These are phyloP conservation scores for Grosmannia clavigera DNA, from an alignment of 2,329 filamentous ascomycete genomes.

Conservation along the genomic window DNA sequence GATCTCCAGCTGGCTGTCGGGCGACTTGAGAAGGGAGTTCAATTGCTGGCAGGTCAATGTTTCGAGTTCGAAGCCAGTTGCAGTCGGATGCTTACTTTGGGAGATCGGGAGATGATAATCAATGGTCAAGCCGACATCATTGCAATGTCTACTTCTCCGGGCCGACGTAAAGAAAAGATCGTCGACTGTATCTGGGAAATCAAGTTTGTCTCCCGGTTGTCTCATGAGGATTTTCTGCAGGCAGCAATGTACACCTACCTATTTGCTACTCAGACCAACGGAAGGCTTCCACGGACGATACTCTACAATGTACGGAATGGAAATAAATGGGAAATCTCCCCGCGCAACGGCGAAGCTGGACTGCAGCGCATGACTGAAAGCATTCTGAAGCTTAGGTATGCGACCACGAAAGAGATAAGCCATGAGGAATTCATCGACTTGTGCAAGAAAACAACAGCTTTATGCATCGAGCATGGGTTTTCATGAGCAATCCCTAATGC, in stretches of 20 bases:
- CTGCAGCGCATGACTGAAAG: background rate
- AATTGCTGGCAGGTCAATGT: background rate
- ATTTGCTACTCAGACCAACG: background rate
- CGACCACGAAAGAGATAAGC: background rate
- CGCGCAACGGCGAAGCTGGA: background rate
- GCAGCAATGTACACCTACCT: background rate
- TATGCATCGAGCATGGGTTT: too few species aligned
- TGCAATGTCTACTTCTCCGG: background rate
- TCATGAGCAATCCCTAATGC: too few species aligned
- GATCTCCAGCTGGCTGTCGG: background rate
- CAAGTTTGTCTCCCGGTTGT: background rate
- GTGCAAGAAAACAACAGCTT: background rate
- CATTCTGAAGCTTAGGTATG: background rate
- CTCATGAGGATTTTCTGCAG: background rate
- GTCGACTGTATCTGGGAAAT: background rate
- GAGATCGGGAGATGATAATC: background rate
- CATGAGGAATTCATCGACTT: background rate
- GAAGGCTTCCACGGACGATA: background rate
- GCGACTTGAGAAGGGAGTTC: background rate
- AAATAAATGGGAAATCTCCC: background rate
- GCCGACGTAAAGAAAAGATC: background rate
- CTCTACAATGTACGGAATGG: slow-evolving; percentile 2
- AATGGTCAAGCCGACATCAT: background rate
- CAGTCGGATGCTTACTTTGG: background rate
- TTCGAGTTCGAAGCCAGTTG: background rate